These are phyloP conservation scores for Actinidia arguta DNA, from an alignment of 179 eudicot genomes.

Conservation along the genomic window DNA sequence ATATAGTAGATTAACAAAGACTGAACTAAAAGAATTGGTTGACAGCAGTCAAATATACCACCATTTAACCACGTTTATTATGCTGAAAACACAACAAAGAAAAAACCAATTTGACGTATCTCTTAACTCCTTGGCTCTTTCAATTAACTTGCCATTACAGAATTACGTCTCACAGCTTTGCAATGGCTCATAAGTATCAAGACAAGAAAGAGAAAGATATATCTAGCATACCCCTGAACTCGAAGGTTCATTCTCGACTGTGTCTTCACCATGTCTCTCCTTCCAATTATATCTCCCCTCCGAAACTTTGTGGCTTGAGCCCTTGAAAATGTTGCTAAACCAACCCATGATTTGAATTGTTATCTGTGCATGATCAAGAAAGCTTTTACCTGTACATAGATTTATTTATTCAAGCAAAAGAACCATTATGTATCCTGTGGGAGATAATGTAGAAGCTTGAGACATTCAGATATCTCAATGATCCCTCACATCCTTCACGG, in stretches of 20 bases:
- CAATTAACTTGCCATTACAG: background rate
- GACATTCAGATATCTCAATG: background rate
- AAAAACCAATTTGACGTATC: background rate
- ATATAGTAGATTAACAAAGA: conserved; percentile 4
- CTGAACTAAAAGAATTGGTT: background rate
- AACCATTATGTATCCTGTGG: background rate
- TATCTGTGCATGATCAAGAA: conserved; percentile 34
- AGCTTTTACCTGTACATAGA: conserved; percentile 36
- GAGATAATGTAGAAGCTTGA: conserved; percentile 15
- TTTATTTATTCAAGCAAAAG: conserved; percentile 3
- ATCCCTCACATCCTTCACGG: background rate
- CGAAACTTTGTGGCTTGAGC: conserved; percentile 65
- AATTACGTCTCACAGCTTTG: background rate
- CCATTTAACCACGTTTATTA: background rate
- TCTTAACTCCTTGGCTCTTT: background rate
- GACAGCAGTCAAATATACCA: background rate
- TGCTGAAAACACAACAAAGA: background rate
- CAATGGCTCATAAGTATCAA: background rate
- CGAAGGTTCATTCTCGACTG: conserved; percentile 59
- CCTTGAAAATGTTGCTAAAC: conserved; percentile 77
- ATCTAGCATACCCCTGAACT: conserved; percentile 58
- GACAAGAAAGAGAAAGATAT: background rate
- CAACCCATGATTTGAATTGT: conserved; percentile 59
- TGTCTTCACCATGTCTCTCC: conserved; percentile 54
- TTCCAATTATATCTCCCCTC: conserved; percentile 63